phyloP scores from a whole-genome alignment of 345 rosid genomes.

The Salix purpurea region DNA sequence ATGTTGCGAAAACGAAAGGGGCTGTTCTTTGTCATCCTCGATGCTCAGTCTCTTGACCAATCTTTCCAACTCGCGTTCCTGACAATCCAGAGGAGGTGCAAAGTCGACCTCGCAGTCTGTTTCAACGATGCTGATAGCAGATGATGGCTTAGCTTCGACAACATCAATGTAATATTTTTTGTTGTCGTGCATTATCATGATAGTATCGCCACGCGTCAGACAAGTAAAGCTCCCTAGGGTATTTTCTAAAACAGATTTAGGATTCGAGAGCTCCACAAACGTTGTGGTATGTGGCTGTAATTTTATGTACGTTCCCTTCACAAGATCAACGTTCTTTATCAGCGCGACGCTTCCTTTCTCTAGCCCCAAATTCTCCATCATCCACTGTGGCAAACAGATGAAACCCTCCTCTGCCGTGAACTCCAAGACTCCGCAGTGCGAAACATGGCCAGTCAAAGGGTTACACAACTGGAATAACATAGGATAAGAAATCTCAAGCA shows the following conservation, averaged over 20 bases:
- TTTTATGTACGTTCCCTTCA: slow-evolving; percentile 17
- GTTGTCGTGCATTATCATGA: background rate
- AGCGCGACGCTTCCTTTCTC: background rate
- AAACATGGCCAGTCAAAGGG: background rate
- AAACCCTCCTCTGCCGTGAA: slow-evolving; percentile 16
- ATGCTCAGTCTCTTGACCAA: background rate
- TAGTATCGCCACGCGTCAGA: slow-evolving; percentile 19
- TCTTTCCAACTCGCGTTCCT: background rate
- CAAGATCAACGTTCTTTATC: background rate
- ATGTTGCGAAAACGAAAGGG: background rate
- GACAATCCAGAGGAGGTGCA: background rate
- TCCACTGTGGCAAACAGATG: slow-evolving; percentile 11
- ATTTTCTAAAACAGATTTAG: slow-evolving; percentile 18
- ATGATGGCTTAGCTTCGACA: background rate
- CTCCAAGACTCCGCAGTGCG: slow-evolving; percentile 25
- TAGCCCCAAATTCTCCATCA: slow-evolving; percentile 27
- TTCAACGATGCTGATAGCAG: too few relatives aligned
- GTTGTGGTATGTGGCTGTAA: slow-evolving; percentile 22
- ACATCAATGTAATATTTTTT: background rate
- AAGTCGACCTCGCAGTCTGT: too few relatives aligned
- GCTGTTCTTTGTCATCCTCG: background rate
- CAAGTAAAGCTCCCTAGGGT: slow-evolving; percentile 14
- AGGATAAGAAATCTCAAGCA: background rate
- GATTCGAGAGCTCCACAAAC: slow-evolving; percentile 10
- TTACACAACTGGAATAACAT: slow-evolving; percentile 13